Base-by-base conservation (phyloP, 352 stramenopile genomes). In the Blastocystis sp. region DNA sequence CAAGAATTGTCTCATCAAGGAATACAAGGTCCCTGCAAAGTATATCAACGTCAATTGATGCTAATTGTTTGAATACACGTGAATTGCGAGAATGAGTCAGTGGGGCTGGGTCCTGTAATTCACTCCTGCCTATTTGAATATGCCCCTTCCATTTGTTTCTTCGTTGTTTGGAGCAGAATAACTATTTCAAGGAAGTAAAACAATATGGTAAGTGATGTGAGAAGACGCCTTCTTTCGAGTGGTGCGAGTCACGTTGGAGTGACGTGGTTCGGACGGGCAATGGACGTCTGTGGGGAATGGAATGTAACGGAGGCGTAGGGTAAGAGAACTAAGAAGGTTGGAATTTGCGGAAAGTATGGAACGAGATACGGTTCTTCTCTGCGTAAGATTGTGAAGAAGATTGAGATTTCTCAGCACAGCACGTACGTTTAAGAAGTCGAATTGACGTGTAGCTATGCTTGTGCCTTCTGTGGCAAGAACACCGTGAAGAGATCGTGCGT, bases 331-430 rank as follows among this genome's bases (percentile, higher is more conserved):
- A 98, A 98, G 90, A 99, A 99, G 92, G 97, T 98, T 90, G 97
- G 97, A 88, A 99, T 99, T 93, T 98, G 94, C 89, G 97, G 97
- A 90, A 99, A 99, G 93, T 99, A 99, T 91, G 97, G 97, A 89
- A 98, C 95, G 86, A 94, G 97, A 87, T 99, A 99, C 91, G 97
- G 97, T 92, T 96, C 96, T 78, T 98, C 96, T 88, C 95, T 99
- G 87, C 95, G 97, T 93, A 99, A 99, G 92, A 93, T 99, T 87
- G 94, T 99, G 79, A 98, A 98, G 91, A 99, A 99, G 93, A 98
- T 99, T 88, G 97, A 99, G 93, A 95, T 99, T 73, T 96, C 93
- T 78, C 96, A 99, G 92, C 97, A 99, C 91, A 54, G 57, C 40
- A 81, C 69, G 69, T 81, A 81, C 21, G 32, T 81, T 46, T 53